Evolutionary conservation across 495 filamentous ascomycete species (phyloP), one percentile per base, ranked within the genome.

Genomic region (Cercophora samala): DNA sequence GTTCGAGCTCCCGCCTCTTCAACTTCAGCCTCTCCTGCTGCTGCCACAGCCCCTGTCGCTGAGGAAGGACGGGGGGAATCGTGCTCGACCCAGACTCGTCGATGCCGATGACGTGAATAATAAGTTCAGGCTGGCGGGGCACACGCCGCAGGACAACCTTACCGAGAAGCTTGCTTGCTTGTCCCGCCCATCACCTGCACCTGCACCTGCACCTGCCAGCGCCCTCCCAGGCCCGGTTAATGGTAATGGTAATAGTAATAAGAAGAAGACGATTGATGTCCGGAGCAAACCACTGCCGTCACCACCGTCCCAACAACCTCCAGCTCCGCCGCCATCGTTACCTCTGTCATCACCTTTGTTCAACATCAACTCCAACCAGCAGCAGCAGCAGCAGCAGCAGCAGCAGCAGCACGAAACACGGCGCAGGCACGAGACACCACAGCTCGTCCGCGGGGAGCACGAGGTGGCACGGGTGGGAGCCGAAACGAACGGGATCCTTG

Each of bases 401-500:
- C 19, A 22, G 3, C 56, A 29, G 19, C 26, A 56, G 56, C 61
- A 37, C 53, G 53, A 56, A 56, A 19, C 53, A 23, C 53, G 53
- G 53, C 53, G 53, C 53, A 56, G 53, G 22, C n/a, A 60, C 70
- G 63, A 70, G 19, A 19, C 68, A 58, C 65, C 71, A 19, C 66
- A 74, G 58, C 64, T 66, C 60, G 68, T 72, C 37, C 62, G 53
- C 62, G 68, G 66, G 67, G 69, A 65, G 46, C 67, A 69, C 64
- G 64, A 72, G 58, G 72, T 77, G 64, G 75, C 77, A 71, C 79
- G 74, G 66, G 66, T 75, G n/a, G 69, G 76, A 56, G 72, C 72
- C 53, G 81, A 82, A 71, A 79, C 77, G 37, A 69, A 77, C 66
- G 79, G 71, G 70, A 79, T 80, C 54, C 66, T 82, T 46, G 80